Base-by-base conservation (phyloP, 306 rosid species). In the Hylodesmum podocarpum region DNA sequence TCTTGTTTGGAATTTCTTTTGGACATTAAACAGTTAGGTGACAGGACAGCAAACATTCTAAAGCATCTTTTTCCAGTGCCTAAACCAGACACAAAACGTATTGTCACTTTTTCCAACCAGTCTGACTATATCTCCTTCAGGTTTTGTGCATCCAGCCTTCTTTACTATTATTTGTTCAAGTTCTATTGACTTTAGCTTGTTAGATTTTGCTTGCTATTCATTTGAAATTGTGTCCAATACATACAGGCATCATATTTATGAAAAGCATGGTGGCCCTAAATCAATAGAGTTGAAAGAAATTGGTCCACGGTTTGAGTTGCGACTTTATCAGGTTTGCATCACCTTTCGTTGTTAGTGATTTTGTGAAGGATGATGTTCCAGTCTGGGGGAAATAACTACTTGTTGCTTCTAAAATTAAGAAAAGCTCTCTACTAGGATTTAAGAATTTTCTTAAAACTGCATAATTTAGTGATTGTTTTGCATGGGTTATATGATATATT, bases 241-340 rank as follows among this genome's bases (percentile, higher is more conserved):
- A 5, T 78, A 16, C 83, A 92, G 97, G 89, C 95, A 95, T 86
- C 98, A 95, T 78, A 72, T 89, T 36, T 92, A 86, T 79, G 98
- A 92, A 84, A 92, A 84, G 74, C 91, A 59, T 5, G 96, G 92
- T 8, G 96, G 96, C 57, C 91, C 93, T 46, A 90, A 90, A 79
- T 95, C 96, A 46, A 27, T 88, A 59, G 97, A 92, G 72, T 88
- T 95, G 75, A 89, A 95, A 83, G 97, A 95, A 87, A 79, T 95
- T 18, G 98, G 98, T 81, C 98, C 98, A 19, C 90, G 98, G 19
- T 95, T 90, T 88, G 98, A 95, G 72, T 73, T 92, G 80, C 87
- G 91, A 28, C 84, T 84, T 81, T 92, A 79, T 64, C 85, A 90
- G 97, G 98, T 92, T 71, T 76, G 81, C 29, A 51, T 28, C 70